Conservation (phyloP, 2,329 filamentous ascomycete genomes). For the Alternaria metachromatica region DNA sequence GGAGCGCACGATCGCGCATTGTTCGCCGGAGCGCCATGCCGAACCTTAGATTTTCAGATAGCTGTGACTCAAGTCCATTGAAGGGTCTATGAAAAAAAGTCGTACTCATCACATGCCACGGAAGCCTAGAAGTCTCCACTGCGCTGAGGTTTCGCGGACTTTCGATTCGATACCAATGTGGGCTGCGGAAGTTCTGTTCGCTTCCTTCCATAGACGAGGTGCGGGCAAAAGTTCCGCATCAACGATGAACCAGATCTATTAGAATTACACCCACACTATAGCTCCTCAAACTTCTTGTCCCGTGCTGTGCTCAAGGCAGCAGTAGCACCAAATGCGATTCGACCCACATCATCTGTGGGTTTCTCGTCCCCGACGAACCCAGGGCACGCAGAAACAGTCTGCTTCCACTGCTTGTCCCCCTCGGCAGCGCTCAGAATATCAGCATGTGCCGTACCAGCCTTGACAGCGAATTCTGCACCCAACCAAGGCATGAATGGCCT, state of each 20-base stretch:
- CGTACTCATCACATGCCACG: neutral
- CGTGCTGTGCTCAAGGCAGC: neutral
- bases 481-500: neutral
- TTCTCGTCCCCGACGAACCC: neutral
- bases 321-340: neutral
- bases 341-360: neutral
- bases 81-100: neutral
- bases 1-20: neutral
- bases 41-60: neutral
- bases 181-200: neutral
- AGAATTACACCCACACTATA: neutral
- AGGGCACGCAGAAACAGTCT: neutral
- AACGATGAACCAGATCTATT: neutral
- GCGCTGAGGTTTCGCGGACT: neutral
- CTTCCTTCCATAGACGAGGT: neutral
- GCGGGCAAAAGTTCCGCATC: neutral
- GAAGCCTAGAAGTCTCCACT: neutral
- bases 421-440: neutral
- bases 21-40: neutral
- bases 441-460: neutral
- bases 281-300: neutral
- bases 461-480: neutral
- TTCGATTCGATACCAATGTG: neutral
- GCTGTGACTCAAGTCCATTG: neutral
- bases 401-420: neutral